Evolutionary conservation across 164 flowering plant species (phyloP), one percentile per base, ranked within the genome.

Genomic region (Protea cynaroides): DNA sequence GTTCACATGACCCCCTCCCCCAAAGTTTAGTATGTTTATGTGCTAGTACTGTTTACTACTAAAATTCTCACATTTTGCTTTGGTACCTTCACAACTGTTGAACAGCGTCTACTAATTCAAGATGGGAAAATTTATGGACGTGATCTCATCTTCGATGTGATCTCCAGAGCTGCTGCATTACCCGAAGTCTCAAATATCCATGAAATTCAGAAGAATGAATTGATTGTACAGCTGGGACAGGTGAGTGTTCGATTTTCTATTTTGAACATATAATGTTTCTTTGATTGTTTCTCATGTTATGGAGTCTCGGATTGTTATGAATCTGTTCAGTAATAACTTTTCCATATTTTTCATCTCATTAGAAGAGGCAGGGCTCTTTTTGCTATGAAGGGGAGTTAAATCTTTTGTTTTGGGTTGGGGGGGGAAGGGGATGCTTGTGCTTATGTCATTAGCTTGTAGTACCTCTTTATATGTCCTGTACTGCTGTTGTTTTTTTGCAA

Each of bases 61-160:
- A 15, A 4, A 49, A 12, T 65, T 37, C 58, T 61, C 71, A 61
- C 68, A 36, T 19, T 61, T 71, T 63, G 22, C 7, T 47, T 66
- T 66, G 68, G 38, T 55, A 53, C 64, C 52, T 56, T 62, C 58
- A 21, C 18, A 63, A 66, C 62, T 66, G 52, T 56, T 77, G 22
- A 54, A 74, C 90, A 94, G 99, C 76, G 75, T 74, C 81, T 91
- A 52, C 77, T 94, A 74, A 80, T 92, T 71, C 94, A 91, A 84
- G 96, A 89, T 78, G 99, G 99, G 67, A 94, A 91, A 77, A 86
- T 94, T 22, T 86, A 87, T 77, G 99, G 99, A 1, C 81, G 86
- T 56, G 94, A 91, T 69, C 73, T 80, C 73, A 63, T 92, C 10
- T 84, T 79, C 80, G 69, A 83, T 61, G 86, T 88, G 64, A 85